A percentile compares a stretch with the other conserved stretches of the same genome.
These are phyloP conservation scores for Colletotrichum lupini DNA, from an alignment of 2,329 filamentous ascomycete species.

Conservation along the genomic window DNA sequence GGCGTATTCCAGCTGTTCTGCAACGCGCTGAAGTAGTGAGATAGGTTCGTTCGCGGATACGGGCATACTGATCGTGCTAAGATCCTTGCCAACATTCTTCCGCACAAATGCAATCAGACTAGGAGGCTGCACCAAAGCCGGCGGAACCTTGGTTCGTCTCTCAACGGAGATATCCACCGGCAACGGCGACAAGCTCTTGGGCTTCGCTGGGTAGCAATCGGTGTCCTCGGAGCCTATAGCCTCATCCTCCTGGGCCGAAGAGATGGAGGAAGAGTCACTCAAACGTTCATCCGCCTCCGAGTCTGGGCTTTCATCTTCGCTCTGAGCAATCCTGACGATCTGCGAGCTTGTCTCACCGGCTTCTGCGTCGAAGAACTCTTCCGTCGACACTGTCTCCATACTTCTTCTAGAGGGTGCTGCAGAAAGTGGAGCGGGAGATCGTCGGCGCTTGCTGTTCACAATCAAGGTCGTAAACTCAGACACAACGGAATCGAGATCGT, in stretches of 20 bases:
- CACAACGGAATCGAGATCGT: constrained; percentile 86
- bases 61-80: constrained; percentile 97
- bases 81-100: constrained; percentile 97
- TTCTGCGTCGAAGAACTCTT: constrained; percentile 96
- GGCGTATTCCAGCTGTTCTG: constrained; percentile 93
- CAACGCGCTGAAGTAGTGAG: constrained; percentile 86
- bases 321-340: constrained; percentile 78
- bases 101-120: constrained; percentile 93
- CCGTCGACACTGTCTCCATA: constrained; percentile 82
- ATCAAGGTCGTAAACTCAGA: constrained; percentile 84
- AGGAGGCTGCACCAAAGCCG: constrained; percentile 83
- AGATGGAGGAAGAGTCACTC: constrained; percentile 67
- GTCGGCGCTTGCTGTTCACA: constrained; percentile 80
- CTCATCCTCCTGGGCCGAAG: constrained; percentile 67
- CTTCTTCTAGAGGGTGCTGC: constrained; percentile 65
- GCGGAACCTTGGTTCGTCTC: constrained; percentile 76
- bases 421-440: constrained; percentile 66
- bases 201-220: constrained; percentile 77
- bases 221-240: constrained; percentile 69
- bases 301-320: constrained; percentile 72
- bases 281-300: constrained; percentile 67
- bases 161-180: constrained; percentile 74
- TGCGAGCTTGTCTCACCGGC: constrained; percentile 72
- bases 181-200: constrained; percentile 81
- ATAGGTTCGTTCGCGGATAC: constrained; percentile 95